Evolutionary conservation across 106 monocot species (phyloP).

Genomic region (Dendrobium nobile): DNA sequence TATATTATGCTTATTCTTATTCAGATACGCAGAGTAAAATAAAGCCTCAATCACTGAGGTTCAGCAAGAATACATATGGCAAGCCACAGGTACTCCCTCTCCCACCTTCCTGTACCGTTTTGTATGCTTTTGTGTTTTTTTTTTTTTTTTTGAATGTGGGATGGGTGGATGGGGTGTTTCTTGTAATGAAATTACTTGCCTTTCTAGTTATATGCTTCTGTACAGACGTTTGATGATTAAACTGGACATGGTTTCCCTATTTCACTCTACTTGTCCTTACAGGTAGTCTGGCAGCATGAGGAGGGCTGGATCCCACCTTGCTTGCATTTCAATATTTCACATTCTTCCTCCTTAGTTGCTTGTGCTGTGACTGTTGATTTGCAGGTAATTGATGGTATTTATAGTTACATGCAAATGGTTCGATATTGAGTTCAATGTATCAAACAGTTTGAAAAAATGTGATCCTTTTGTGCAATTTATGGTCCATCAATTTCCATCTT

Average conservation of each 20-base stretch:
- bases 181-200: background rate
- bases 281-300: slow-evolving; percentile 57
- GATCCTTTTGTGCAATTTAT: background rate
- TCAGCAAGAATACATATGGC: slow-evolving; percentile 72
- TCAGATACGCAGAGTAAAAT: slow-evolving; percentile 55
- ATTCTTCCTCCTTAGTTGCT: slow-evolving; percentile 83
- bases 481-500: background rate
- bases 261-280: slow-evolving; percentile 3
- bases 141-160: background rate
- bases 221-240: background rate
- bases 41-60: slow-evolving; percentile 56
- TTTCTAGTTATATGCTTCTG: background rate
- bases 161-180: background rate
- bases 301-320: slow-evolving; percentile 28
- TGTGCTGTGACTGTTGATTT: slow-evolving; percentile 57
- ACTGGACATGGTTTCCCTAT: background rate
- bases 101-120: background rate
- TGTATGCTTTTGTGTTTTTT: background rate
- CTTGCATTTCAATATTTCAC: slow-evolving; percentile 87
- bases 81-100: slow-evolving; percentile 76
- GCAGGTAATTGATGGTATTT: slow-evolving; percentile 27
- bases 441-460: background rate
- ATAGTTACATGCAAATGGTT: background rate
- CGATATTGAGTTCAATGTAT: background rate
- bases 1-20: slow-evolving; percentile 16